Evolutionary conservation across 805 yeast genomes (phyloP).

Genomic region (Alloascoidea africana): DNA sequence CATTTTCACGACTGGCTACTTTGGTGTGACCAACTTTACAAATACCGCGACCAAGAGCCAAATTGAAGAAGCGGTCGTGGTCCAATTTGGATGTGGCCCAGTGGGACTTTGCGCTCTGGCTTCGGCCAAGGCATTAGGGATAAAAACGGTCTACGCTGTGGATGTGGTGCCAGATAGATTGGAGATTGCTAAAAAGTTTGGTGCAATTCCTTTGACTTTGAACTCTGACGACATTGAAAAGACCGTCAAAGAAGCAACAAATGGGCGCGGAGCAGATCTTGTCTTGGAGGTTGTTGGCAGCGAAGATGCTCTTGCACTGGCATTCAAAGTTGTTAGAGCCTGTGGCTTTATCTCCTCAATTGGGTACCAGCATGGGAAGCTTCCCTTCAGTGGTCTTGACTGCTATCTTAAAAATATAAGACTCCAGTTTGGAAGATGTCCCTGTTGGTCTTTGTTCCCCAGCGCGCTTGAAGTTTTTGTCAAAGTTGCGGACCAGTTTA

Average conservation of each 20-base stretch:
- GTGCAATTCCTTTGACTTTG: slow-evolving; percentile 33
- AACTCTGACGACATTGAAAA: slow-evolving; percentile 23
- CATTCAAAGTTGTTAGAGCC: slow-evolving; percentile 37
- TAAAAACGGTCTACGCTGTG: slow-evolving; percentile 28
- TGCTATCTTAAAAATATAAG: slow-evolving; percentile 42
- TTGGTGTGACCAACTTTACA: slow-evolving; percentile 36
- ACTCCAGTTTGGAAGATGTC: slow-evolving; percentile 49
- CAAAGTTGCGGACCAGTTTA: slow-evolving; percentile 26
- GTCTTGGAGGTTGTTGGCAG: slow-evolving; percentile 48
- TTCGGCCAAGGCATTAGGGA: slow-evolving; percentile 28
- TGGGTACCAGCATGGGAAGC: slow-evolving; percentile 43
- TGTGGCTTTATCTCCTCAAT: slow-evolving; percentile 43
- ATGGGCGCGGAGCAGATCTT: slow-evolving; percentile 41
- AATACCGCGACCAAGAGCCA: slow-evolving; percentile 22
- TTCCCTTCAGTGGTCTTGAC: slow-evolving; percentile 42
- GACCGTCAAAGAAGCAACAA: slow-evolving; percentile 21
- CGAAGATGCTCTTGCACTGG: slow-evolving; percentile 31
- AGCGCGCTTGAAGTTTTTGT: slow-evolving; percentile 36
- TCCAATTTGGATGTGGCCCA: slow-evolving; percentile 48
- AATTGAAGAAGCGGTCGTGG: slow-evolving; percentile 22
- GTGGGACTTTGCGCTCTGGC: slow-evolving; percentile 39
- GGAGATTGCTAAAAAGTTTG: slow-evolving; percentile 27
- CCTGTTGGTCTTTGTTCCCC: slow-evolving; percentile 37
- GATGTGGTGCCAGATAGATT: slow-evolving; percentile 34
- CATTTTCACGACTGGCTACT: slow-evolving; percentile 49